A percentile compares a stretch with the other conserved stretches of the same genome.
Conservation (phyloP, 2,329 filamentous ascomycete species). For the Aspergillus sp. region DNA sequence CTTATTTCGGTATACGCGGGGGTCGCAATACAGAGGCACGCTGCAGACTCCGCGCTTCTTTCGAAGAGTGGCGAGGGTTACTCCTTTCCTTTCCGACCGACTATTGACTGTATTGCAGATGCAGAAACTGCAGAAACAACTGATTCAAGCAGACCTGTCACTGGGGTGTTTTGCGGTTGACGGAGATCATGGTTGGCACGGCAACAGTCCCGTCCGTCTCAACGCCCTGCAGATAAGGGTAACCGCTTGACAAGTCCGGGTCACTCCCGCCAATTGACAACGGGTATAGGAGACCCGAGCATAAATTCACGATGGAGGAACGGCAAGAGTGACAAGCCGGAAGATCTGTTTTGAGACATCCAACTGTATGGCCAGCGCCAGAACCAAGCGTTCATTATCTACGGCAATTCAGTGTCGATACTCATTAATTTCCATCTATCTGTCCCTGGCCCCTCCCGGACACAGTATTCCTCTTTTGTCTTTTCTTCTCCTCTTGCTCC, state of each 20-base stretch:
- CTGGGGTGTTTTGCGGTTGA: neutral
- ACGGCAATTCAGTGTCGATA: too few relatives aligned
- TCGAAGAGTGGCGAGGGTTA: neutral
- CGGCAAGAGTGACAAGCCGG: too few relatives aligned
- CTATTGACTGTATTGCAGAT: neutral
- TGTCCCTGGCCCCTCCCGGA: too few relatives aligned
- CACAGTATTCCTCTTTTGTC: too few relatives aligned
- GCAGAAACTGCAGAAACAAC: neutral
- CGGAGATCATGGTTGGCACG: slow-evolving; percentile 8
- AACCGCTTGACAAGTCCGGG: neutral
- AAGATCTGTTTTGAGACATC: too few relatives aligned
- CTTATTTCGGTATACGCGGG: neutral
- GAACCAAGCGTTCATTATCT: too few relatives aligned
- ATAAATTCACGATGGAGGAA: too few relatives aligned
- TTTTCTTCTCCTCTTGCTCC: too few relatives aligned
- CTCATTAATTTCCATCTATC: too few relatives aligned
- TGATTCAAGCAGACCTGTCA: neutral
- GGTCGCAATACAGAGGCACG: neutral
- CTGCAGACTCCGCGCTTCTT: neutral
- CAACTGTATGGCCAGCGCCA: too few relatives aligned
- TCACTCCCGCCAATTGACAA: neutral
- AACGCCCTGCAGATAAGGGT: neutral
- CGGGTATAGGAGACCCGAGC: too few relatives aligned
- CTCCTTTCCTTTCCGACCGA: neutral
- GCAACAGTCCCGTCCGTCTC: neutral